A percentile compares a stretch with the other conserved stretches of the same genome.
Conservation (phyloP, 805 yeast species). For the Suhomyces tanzawaensis region DNA sequence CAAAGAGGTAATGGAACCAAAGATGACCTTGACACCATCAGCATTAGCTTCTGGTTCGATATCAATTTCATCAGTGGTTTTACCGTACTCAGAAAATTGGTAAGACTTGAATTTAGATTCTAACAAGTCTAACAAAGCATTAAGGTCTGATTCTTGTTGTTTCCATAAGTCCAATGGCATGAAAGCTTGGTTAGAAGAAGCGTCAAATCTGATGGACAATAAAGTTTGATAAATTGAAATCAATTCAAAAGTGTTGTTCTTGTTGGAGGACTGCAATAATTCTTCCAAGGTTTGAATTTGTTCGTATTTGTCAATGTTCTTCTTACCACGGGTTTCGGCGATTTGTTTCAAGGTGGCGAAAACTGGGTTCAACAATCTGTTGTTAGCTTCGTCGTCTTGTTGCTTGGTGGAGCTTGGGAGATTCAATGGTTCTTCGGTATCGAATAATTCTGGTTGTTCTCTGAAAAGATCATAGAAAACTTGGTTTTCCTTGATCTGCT, state of each 20-base stretch:
- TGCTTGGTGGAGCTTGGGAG: constrained; percentile 1
- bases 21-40: constrained; percentile 65
- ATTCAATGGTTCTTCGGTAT: constrained; percentile 47
- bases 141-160: constrained; percentile 59
- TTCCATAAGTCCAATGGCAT: constrained; percentile 85
- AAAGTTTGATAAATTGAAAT: constrained; percentile 77
- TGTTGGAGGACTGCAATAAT: constrained; percentile 38
- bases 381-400: constrained; percentile 32
- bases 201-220: constrained; percentile 86
- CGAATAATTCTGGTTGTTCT: constrained; percentile 73
- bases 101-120: constrained; percentile 57
- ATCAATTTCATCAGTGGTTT: constrained; percentile 67
- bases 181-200: constrained; percentile 59
- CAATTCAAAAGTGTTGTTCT: constrained; percentile 60
- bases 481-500: constrained; percentile 69
- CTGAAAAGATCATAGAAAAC: constrained; percentile 57
- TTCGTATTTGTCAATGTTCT: constrained; percentile 79
- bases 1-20: constrained; percentile 82
- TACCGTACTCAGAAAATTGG: constrained; percentile 75
- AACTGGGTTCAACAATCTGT: constrained; percentile 45
- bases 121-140: constrained; percentile 60
- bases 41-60: constrained; percentile 58
- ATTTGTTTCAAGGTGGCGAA: constrained; percentile 73
- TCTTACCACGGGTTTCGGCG: constrained; percentile 91
- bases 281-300: constrained; percentile 72